Conservation (phyloP, 2,329 filamentous ascomycete genomes). For the Zalaria obscura region DNA sequence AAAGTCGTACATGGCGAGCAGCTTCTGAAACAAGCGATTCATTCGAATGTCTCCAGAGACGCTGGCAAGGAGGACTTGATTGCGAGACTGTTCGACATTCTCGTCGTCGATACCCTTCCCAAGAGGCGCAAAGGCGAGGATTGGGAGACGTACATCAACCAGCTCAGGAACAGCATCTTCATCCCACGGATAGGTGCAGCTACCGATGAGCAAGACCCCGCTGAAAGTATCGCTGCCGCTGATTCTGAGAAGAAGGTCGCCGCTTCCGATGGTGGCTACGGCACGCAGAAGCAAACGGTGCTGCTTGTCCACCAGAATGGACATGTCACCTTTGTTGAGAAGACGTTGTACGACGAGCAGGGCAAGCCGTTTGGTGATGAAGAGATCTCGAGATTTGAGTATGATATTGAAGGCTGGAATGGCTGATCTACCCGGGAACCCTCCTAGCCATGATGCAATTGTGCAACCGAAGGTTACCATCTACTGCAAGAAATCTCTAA, state of each 20-base stretch:
- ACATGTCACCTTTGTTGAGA: slow-evolving; percentile 45
- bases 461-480: too few relatives aligned
- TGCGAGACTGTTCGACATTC: slow-evolving; percentile 34
- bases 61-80: slow-evolving; percentile 37
- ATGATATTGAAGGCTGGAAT: slow-evolving; percentile 29
- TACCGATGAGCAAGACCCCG: slow-evolving; percentile 22
- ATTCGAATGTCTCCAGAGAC: slow-evolving; percentile 23
- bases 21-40: slow-evolving; percentile 35
- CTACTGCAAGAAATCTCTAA: too few relatives aligned
- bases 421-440: too few relatives aligned
- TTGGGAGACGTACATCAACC: slow-evolving; percentile 40
- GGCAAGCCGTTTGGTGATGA: slow-evolving; percentile 32
- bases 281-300: slow-evolving; percentile 51
- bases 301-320: slow-evolving; percentile 42
- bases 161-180: slow-evolving; percentile 46
- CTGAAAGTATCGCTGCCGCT: slow-evolving; percentile 27
- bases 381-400: slow-evolving; percentile 30
- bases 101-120: slow-evolving; percentile 42
- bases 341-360: slow-evolving; percentile 43
- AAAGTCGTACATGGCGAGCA: slow-evolving; percentile 46
- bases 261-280: slow-evolving; percentile 39
- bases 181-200: slow-evolving; percentile 41
- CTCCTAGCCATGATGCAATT: too few relatives aligned
- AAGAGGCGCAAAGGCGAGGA: slow-evolving; percentile 31
- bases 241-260: slow-evolving; percentile 14